A percentile compares a stretch with the other conserved stretches of the same genome.
phyloP scores from a whole-genome alignment of 1,284 basidiomycete species.

The Apiotrichum sp. region DNA sequence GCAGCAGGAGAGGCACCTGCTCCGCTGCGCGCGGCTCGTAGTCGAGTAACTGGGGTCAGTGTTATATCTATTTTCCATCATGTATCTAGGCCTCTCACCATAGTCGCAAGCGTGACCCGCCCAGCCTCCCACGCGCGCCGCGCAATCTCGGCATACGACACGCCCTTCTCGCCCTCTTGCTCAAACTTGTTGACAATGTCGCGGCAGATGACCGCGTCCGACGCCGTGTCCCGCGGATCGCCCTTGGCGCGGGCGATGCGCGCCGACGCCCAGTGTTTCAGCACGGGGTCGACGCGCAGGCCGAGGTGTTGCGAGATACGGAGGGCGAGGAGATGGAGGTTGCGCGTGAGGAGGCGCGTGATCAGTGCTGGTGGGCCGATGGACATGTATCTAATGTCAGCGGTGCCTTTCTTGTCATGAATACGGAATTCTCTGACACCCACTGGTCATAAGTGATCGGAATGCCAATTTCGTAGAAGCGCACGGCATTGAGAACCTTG shows the following conservation, averaged over 20 bases:
- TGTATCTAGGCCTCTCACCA: slow-evolving; percentile 52
- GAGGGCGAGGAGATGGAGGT: slow-evolving; percentile 84
- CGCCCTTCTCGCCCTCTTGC: slow-evolving; percentile 52
- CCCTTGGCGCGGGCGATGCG: slow-evolving; percentile 72
- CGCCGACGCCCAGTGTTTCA: slow-evolving; percentile 93
- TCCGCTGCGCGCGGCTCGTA: slow-evolving; percentile 83
- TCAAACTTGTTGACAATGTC: slow-evolving; percentile 83
- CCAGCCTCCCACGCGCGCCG: slow-evolving; percentile 90
- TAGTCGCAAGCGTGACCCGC: slow-evolving; percentile 74
- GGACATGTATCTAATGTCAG: slow-evolving; percentile 60
- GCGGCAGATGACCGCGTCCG: slow-evolving; percentile 71
- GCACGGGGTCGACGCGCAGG: slow-evolving; percentile 75
- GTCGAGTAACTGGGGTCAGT: slow-evolving; percentile 67
- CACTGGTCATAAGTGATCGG: slow-evolving; percentile 88
- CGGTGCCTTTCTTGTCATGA: not conserved
- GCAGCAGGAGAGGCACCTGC: slow-evolving; percentile 84
- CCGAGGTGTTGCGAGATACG: slow-evolving; percentile 81
- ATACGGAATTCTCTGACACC: slow-evolving; percentile 13
- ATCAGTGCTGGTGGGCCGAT: slow-evolving; percentile 72
- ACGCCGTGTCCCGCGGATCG: slow-evolving; percentile 49
- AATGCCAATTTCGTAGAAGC: slow-evolving; percentile 85
- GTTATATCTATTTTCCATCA: not conserved
- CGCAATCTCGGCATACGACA: slow-evolving; percentile 93
- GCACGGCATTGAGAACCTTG: slow-evolving; percentile 90
- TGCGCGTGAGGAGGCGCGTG: slow-evolving; percentile 73